Evolutionary conservation across 129 eudicot species (phyloP), one percentile per base, ranked within the genome.

Genomic region (Deinandra increscens): DNA sequence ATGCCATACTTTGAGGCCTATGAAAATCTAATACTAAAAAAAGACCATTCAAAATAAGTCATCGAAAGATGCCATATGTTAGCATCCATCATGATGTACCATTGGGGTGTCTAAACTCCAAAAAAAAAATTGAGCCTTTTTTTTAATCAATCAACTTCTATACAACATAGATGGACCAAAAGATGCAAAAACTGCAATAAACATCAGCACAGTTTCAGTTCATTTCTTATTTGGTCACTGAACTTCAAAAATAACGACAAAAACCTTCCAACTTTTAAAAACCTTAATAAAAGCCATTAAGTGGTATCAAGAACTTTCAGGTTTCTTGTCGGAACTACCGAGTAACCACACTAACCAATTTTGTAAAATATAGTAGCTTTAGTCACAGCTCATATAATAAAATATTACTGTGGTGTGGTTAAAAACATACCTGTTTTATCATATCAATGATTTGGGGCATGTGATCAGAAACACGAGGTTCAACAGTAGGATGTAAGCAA

Each of bases 401-500:
- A 66, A 1, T 26, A 12, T 5, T 13, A 54, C 19, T 45, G n/a
- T 4, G 3, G 26, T 45, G n/a, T 4, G 3, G 26, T 17, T 0
- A 60, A n/a, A 71, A 22, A 64, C 15, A 61, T 76, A 92, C 98
- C 91, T 86, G 87, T 41, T 86, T 79, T 65, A 92, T 92, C 98
- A 92, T 92, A 58, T 84, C 85, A 33, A 92, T 79, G 37, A 92
- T 92, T 60, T 92, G 96, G 12, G 88, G 82, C 70, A 92, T 86
- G 85, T 92, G 98, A 79, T 92, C 96, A 60, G 98, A 92, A 59
- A 92, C 98, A 81, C 96, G 95, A 74, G 98, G 98, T 72, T 92
- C 92, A 66, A 83, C 85, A 6, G 89, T 79, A 79, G 98, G 98
- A 59, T 84, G 88, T 62, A 92, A 69, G 76, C 98, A 92, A 67